Base-by-base conservation (phyloP, 2,329 filamentous ascomycete species). In the Penicillium capsulatum region DNA sequence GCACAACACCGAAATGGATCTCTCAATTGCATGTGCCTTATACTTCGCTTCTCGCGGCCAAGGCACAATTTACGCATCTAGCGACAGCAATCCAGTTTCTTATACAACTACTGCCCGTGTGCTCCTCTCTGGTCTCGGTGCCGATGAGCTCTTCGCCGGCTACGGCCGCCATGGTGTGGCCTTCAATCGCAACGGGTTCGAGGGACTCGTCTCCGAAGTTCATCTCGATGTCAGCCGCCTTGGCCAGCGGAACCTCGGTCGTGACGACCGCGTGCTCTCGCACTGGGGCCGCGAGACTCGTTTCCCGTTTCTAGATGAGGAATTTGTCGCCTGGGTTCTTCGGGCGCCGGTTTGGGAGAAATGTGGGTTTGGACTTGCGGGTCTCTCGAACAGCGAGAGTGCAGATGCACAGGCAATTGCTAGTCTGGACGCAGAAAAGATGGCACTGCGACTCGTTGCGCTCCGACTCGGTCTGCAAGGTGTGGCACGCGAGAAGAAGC, bases 1-100 rank as follows among this genome's bases (percentile, higher is more conserved):
- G 0, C 92, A 98, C 65, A 91, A 95, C 51, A 98, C 92, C 0
- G 92, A 98, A 65, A 98, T 98, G 92, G 92, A 98, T 57, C 73
- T 98, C 1, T 98, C 92, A 3, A 98, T 98, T 54, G 85, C 86
- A 0, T 84, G 79, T 53, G 92, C 92, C 0, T 73, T 98, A n/a
- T 97, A 96, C 64, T 98, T 98, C 68, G 89, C 92, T 4, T 83
- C 91, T 0, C 78, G 88, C 27, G 91, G 89, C 1, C 63, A 69
- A 35, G 87, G 83, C 0, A 50, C 62, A 13, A 69, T 73, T 6
- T 32, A 42, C 22, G 34, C 32, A 27, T 45, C 20, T 31, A 14
- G 6, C 26, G 11, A 22, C 42, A 55, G 8, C 40, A 50, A 2
- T 11, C 31, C 36, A 17, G 31, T 52, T 4, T 50, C 61, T 0